Evolutionary conservation across 305 asterid species (phyloP), one percentile per base, ranked within the genome.

Genomic region (Ilex paraguariensis): DNA sequence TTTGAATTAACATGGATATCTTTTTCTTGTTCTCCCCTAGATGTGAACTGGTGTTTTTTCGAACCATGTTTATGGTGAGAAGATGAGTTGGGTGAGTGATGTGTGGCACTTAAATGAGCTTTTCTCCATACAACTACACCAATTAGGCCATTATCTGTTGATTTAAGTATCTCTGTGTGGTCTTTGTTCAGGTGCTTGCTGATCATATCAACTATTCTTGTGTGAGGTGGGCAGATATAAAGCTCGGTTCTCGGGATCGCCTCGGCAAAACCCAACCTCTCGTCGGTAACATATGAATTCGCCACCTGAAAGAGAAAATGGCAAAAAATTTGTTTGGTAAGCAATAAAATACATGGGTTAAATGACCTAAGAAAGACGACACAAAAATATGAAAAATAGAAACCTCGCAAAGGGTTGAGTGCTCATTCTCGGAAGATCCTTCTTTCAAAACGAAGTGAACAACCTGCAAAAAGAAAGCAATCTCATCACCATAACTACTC

Each of bases 41-140:
- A 13, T 46, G 52, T 46, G 15, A 46, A 46, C 5, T 17, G 56
- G 14, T 52, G 56, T 21, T 52, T n/a, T 6, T 52, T 52, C 9
- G 10, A 52, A 10, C 56, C 10, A 15, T 52, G 56, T 16, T 52
- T 52, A 52, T 52, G 56, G 56, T 52, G 56, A 13, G 95, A 82
- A 0, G 95, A 73, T 48, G 97, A 73, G 69, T 84, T 86, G 68
- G 99, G 95, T 67, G 96, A 94, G 71, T 86, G 28, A 21, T 21
- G 71, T 56, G 79, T 77, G 60, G 86, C 80, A 87, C 86, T 85
- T 68, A 77, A 56, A 50, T 80, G 91, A 77, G 79, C 84, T 80
- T 87, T 84, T 85, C 99, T 79, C 99, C 99, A 91, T 74, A 94
- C 96, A 73, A 88, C 92, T 58, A 88, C 93, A 56, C 98, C 99